Base-by-base conservation (phyloP, 1,139 yeast species). In the Yamadazyma jaroonii region DNA sequence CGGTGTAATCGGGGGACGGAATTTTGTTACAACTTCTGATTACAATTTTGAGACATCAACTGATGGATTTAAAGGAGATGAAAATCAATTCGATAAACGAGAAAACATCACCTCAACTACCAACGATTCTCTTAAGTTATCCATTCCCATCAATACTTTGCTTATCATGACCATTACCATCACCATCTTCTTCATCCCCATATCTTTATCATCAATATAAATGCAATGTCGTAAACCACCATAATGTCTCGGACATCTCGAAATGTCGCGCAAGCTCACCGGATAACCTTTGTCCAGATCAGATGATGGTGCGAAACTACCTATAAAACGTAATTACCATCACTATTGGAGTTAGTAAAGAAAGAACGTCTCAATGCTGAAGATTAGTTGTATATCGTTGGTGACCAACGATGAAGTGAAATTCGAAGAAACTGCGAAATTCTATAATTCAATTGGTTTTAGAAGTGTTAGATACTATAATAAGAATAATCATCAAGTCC, bases 381-480 rank as follows among this genome's bases (percentile, higher is more conserved):
- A 60, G 30, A 49, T 61, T 29, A 58, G 64, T 35, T 79, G 77
- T 51, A 67, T 78, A 28, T 82, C 90, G 29, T 62, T 83, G 41
- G 79, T 79, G 29, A 80, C 89, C 15, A 62, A 65, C 37, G 74
- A 72, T 47, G 62, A 69, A 4, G 59, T 56, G n/a, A 56, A 58
- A 31, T 84, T 77, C 56, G 61, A 62, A 10, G 54, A 63, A 22
- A 56, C 83, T 24, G 62, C 74, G 35, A 51, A 62, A 12, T 84
- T 79, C 59, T 84, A 84, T 61, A 63, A 61, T 44, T 45, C 57
- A 13, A 62, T 83, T 37, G 88, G 88, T 21, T 83, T 83, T 54
- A 62, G 74, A 29, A 63, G 79, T 29, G 71, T 79, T 37, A 79
- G 79, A 49, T 72, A 65, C 46, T 80, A 67, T 57, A 44, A 64